phyloP scores from a whole-genome alignment of 2,329 filamentous ascomycete species.

The Lasiodiplodia sp. region DNA sequence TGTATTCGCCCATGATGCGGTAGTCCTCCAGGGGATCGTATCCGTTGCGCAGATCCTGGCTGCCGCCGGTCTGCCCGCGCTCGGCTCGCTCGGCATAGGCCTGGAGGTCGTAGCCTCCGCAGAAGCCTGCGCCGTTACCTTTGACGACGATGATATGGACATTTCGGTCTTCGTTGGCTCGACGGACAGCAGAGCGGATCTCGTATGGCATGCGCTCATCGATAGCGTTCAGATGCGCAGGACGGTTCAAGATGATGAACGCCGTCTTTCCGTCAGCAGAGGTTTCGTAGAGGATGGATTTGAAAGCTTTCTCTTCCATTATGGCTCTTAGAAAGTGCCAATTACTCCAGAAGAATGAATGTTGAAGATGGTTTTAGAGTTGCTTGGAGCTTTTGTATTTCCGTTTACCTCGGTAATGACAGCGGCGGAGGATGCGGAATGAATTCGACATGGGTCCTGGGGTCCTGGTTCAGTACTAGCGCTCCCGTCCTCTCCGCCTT shows the following conservation, averaged over 20 bases:
- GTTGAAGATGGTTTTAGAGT: too few relatives aligned
- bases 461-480: too few relatives aligned
- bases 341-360: too few relatives aligned
- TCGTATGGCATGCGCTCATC: background rate
- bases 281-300: background rate
- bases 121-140: background rate
- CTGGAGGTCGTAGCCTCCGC: background rate
- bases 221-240: background rate
- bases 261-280: background rate
- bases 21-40: background rate
- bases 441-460: too few relatives aligned
- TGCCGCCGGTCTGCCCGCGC: background rate
- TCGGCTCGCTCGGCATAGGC: too few relatives aligned
- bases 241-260: background rate
- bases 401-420: too few relatives aligned
- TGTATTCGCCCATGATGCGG: conserved; percentile 1
- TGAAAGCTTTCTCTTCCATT: background rate
- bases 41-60: background rate
- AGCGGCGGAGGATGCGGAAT: too few relatives aligned
- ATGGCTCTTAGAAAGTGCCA: background rate
- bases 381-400: too few relatives aligned
- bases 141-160: background rate
- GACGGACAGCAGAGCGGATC: background rate
- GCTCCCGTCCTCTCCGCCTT: too few relatives aligned
- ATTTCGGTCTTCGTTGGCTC: background rate